Evolutionary conservation across 2,329 filamentous ascomycete species (phyloP).

Genomic region (Dothistroma septosporum): DNA sequence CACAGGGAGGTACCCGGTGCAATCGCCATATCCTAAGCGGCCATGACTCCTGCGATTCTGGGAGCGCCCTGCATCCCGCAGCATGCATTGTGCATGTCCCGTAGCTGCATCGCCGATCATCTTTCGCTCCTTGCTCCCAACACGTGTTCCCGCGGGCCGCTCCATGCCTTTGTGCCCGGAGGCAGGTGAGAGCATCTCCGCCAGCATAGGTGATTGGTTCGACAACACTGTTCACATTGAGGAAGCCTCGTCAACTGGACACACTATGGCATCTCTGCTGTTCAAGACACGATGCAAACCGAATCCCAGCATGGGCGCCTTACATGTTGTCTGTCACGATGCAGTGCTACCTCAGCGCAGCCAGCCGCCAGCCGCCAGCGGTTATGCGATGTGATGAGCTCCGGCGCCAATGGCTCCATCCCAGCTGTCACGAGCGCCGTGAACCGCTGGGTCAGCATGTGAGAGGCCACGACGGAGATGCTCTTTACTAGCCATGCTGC

Average conservation of each 20-base stretch:
- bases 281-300: background rate
- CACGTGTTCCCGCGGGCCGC: too few relatives aligned
- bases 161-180: too few relatives aligned
- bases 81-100: too few relatives aligned
- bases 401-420: slow-evolving; percentile 3
- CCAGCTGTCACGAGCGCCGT: slow-evolving; percentile 1
- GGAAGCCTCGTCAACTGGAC: background rate
- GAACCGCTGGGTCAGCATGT: background rate
- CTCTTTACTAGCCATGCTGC: background rate
- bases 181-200: background rate
- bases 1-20: too few relatives aligned
- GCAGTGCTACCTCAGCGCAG: background rate
- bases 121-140: too few relatives aligned
- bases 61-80: too few relatives aligned
- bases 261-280: background rate
- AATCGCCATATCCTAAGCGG: too few relatives aligned
- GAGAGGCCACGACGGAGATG: background rate
- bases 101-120: too few relatives aligned
- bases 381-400: slow-evolving; percentile 9
- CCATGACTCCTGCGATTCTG: too few relatives aligned
- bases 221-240: background rate
- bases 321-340: background rate
- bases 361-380: too few relatives aligned
- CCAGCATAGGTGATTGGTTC: background rate
- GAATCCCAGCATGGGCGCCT: background rate